phyloP scores from a whole-genome alignment of 768 basidiomycete genomes.

The Trametes gibbosa region DNA sequence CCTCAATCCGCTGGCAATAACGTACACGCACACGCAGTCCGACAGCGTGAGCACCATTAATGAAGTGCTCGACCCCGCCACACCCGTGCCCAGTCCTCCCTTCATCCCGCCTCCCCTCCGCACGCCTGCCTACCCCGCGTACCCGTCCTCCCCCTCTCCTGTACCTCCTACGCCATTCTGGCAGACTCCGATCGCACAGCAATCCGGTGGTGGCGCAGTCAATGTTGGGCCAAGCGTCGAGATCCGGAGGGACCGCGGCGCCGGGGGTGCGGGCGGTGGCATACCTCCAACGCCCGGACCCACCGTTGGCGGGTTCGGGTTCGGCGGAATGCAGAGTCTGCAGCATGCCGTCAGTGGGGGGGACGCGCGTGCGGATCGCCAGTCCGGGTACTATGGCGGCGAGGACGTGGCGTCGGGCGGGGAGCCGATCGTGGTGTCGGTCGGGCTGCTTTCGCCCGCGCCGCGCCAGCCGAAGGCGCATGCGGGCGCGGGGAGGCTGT shows the following conservation, averaged over 20 bases:
- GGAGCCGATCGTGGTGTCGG: conserved; percentile 68
- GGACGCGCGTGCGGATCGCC: conserved; percentile 4
- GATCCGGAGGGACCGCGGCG: conserved; percentile 52
- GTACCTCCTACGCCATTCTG: conserved; percentile 49
- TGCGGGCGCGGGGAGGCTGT: conserved; percentile 48
- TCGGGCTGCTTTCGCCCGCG: conserved; percentile 41
- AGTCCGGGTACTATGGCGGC: conserved; percentile 11
- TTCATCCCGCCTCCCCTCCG: conserved; percentile 34
- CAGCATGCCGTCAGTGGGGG: conserved; percentile 32
- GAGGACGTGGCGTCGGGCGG: conserved; percentile 28
- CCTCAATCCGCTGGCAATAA: background rate
- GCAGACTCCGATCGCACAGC: conserved; percentile 53
- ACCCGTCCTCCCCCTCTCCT: conserved; percentile 62
- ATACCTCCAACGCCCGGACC: conserved; percentile 57
- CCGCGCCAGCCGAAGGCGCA: conserved; percentile 10
- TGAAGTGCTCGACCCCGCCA: conserved; percentile 17
- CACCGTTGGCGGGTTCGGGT: conserved; percentile 34
- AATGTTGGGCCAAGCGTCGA: conserved; percentile 57
- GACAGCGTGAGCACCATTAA: conserved; percentile 22
- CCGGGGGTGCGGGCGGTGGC: conserved; percentile 28
- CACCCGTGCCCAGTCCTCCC: background rate
- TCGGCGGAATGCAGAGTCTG: conserved; percentile 20
- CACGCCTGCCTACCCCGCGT: conserved; percentile 56
- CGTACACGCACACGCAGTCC: conserved; percentile 9
- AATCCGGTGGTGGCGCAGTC: conserved; percentile 40